Base-by-base conservation (phyloP, 495 filamentous ascomycete species). In the Tuber brumale region DNA sequence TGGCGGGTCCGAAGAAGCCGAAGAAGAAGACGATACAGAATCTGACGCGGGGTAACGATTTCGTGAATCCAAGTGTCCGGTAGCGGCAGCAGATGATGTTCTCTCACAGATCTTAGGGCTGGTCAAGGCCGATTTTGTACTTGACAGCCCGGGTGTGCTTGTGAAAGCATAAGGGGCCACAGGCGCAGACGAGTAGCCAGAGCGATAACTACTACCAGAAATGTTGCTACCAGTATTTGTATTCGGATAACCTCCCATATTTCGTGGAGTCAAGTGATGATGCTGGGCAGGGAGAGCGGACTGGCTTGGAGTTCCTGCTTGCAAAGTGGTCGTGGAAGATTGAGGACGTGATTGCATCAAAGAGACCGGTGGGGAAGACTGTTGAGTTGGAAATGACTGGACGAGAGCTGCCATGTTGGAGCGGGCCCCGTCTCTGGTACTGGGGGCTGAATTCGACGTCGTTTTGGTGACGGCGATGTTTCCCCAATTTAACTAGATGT, bases 151-250 rank as follows among this genome's bases (percentile, higher is more conserved):
- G 37, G 94, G 92, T 73, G 93, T 92, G 81, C 87, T 88, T 45
- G 90, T 92, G 85, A 95, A 97, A 45, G 93, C 92, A 85, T 97
- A 97, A 18, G 93, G 92, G 80, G 94, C 92, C 70, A 92, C 88
- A 42, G 91, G 89, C 72, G 90, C 89, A 75, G 89, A 85, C 70
- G 90, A 87, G 81, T 90, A 87, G 76, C 86, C 88, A 78, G 89
- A 89, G 85, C 93, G 89, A 86, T 96, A 97, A 76, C 83, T 88
- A 75, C 87, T 86, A 72, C 88, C 86, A 72, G 84, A 86, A 82
- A 85, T 85, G 45, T 84, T 85, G 61, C 86, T 84, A 71, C 86
- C 85, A 71, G 86, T 80, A 42, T 85, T 87, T 82, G 91, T 89
- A 80, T 90, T 90, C 74, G 88, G 88, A 80, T 90, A 90, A 84